Base-by-base conservation (phyloP, 495 filamentous ascomycete species). In the Neurospora sp. region DNA sequence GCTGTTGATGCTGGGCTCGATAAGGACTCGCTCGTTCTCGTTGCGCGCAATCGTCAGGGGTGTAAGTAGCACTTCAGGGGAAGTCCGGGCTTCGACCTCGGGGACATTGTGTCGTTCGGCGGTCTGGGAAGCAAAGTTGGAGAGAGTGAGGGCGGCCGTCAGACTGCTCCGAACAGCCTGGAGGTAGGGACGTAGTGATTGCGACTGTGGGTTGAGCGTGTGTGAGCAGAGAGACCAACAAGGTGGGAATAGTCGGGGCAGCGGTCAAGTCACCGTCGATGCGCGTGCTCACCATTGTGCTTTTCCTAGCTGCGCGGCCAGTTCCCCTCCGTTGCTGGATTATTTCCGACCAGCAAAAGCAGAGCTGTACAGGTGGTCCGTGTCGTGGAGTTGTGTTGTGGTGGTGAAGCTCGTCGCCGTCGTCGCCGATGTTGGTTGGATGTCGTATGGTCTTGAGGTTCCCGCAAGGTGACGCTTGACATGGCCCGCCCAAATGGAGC, bases 81-180 rank as follows among this genome's bases (percentile, higher is more conserved):
- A 96, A 40, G 91, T 93, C 61, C 88, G 88, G 66, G 96, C 94
- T 84, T 99, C 96, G 78, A 99, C 92, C 81, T 98, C 96, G 27
- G 96, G 96, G 38, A 98, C 95, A 85, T 98, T 98, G 83, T 97
- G 96, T 73, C 96, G 88, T 85, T 99, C 96, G 61, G 94, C 91
- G 20, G 92, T 91, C 81, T 99, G 96, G 44, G 94, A 98, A 69
- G 95, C 94, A 82, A 99, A 99, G 86, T 99, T 96, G 82, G 93
- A 94, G 69, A 99, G 90, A 69, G 93, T 93, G 74, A 98, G 92
- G 70, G 96, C 96, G 71, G 96, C 94, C 5, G 93, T 98, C 70
- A 98, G 88, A 74, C 93, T 96, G 70, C 93, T 94, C 78, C 96
- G 93, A 74, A 98, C 94, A 83, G 93, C 94, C 85, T 96, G 94